Conservation (phyloP, 1,139 yeast species). For the Protomyces arabidopsidicola region DNA sequence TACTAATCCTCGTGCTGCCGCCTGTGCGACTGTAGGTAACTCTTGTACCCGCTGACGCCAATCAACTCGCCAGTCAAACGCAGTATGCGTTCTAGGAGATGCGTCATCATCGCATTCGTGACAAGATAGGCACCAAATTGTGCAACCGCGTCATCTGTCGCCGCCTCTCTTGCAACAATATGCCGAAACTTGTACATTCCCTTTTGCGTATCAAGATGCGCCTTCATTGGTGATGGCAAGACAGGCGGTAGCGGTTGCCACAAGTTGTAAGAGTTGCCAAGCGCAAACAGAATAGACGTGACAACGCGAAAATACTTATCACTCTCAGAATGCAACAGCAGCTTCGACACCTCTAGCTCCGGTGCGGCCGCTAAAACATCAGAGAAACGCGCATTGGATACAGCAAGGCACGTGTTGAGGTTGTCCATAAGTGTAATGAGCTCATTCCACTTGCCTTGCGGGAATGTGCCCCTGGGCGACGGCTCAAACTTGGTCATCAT, state of each 20-base stretch:
- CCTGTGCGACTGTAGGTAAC: constrained; percentile 2
- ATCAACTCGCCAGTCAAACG: constrained; percentile 2
- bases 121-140: constrained; percentile 12
- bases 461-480: constrained; percentile 12
- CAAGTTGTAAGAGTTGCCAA: constrained; percentile 2
- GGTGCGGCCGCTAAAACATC: not conserved
- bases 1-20: constrained; percentile 4
- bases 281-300: constrained; percentile 2
- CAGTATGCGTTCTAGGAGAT: constrained; percentile 4
- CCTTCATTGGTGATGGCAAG: constrained; percentile 7
- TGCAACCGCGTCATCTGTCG: constrained; percentile 3
- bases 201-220: constrained; percentile 9
- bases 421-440: constrained; percentile 5
- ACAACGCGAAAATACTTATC: constrained; percentile 6
- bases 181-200: not conserved
- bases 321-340: not conserved
- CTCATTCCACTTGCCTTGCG: constrained; percentile 9
- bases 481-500: constrained; percentile 17
- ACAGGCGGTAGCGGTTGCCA: constrained; percentile 21
- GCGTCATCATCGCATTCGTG: constrained; percentile 21
- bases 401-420: constrained; percentile 9
- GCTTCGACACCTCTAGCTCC: not conserved
- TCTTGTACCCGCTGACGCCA: constrained; percentile 16
- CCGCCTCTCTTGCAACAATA: not conserved
- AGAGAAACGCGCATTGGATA: constrained; percentile 13